Evolutionary conservation across 2,329 filamentous ascomycete species (phyloP), one percentile per base, ranked within the genome.

Genomic region (Alternaria gansuensis): DNA sequence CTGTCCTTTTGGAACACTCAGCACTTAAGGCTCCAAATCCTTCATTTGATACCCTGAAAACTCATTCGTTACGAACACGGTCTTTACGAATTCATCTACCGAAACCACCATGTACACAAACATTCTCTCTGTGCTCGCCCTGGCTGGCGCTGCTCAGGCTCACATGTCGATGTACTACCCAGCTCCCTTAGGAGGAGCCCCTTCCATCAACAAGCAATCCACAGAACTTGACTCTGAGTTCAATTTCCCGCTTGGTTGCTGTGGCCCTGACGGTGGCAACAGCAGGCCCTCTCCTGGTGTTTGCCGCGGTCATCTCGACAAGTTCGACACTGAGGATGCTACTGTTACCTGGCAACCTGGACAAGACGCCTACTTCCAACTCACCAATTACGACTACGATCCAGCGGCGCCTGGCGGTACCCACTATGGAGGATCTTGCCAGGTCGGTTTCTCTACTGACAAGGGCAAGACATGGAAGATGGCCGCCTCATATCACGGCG

Each of bases 341-440:
- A 70, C 68, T n/a, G 80, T 77, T 2, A 78, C 75, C 28, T 83
- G 81, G 81, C 55, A 69, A 21, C 73, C 79, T 5, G 81, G 80
- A 11, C 77, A 75, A 51, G 74, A 69, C 29, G 79, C 79, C 48
- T 77, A 78, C 60, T 82, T 79, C 68, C 60, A 72, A 51, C 64
- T 67, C 28, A 63, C 68, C 8, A 68, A 75, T 37, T 77, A 77
- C 59, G 81, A 77, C 57, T 63, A 72, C 31, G 66, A 66, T 51
- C 52, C 65, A 3, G 66, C 64, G 14, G 64, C 68, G 1, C 70
- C 73, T 37, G 71, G 70, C 2, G 72, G 78, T 13, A 82, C 79
- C 39, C 81, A 83, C 63, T 81, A 75, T 52, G 81, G 81, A 51
- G 81, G 81, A 33, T 79, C 75, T 9, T 82, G 81, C 66, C 81